Evolutionary conservation across 140 eudicot genomes (phyloP).

Genomic region (Stevia rebaudiana): DNA sequence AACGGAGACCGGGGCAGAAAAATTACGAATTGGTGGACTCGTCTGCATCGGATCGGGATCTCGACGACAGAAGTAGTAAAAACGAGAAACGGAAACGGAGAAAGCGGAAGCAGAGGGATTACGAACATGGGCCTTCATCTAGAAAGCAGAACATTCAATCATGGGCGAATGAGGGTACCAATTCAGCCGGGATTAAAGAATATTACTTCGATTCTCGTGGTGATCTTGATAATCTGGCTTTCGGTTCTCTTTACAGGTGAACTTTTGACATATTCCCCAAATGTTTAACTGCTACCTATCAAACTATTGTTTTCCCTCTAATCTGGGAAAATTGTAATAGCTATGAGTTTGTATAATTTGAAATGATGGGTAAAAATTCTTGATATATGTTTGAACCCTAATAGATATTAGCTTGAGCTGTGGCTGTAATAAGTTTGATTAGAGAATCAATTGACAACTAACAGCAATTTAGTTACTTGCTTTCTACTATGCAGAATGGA

Average conservation of each 20-base stretch:
- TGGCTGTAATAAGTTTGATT: not conserved
- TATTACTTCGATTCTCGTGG: constrained; percentile 89
- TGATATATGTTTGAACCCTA: too few relatives aligned
- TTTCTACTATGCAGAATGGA: constrained; percentile 65
- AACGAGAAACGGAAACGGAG: constrained; percentile 31
- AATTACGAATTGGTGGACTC: constrained; percentile 61
- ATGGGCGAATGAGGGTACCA: constrained; percentile 38
- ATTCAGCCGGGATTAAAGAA: constrained; percentile 30
- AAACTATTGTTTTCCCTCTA: not conserved
- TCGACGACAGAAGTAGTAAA: constrained; percentile 15
- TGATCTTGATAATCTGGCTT: constrained; percentile 89
- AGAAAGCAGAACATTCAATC: constrained; percentile 49
- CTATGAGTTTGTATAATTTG: not conserved
- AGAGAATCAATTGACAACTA: not conserved
- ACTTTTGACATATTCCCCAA: not conserved
- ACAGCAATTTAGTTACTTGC: not conserved
- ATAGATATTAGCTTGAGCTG: too few relatives aligned
- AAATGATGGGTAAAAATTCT: not conserved
- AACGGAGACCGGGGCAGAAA: constrained; percentile 9
- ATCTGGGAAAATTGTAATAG: not conserved
- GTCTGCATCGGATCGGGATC: constrained; percentile 41
- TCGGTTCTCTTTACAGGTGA: constrained; percentile 82
- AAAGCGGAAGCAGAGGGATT: constrained; percentile 31
- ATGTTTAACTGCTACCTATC: not conserved
- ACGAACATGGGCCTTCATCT: constrained; percentile 26